Base-by-base conservation (phyloP, 768 basidiomycete genomes). In the Exsudoporus frostii region DNA sequence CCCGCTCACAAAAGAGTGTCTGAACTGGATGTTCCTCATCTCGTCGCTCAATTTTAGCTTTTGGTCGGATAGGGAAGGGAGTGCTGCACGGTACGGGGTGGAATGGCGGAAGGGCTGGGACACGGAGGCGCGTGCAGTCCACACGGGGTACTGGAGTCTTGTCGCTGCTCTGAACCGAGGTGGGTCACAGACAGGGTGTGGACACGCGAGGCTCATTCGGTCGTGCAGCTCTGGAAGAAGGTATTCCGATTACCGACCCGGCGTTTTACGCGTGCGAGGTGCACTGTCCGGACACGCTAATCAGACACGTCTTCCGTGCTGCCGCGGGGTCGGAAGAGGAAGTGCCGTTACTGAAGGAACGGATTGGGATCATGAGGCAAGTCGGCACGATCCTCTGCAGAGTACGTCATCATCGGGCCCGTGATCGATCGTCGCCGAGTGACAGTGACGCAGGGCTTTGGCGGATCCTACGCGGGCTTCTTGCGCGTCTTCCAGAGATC, bases 11-110 rank as follows among this genome's bases (percentile, higher is more conserved):
- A 79, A 74, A 64, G 70, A 74, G 38, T 80, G 78, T 43, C 73
- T 94, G 27, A 75, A 93, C 71, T 95, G 92, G 92, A 86, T 95
- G 53, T 94, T 95, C 70, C 80, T 90, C 55, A 85, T 95, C 38
- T 92, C 88, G 3, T 80, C 85, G 15, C 79, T 92, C 46, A 96
- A 92, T 69, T 96, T 91, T 69, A 89, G 81, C 62, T 96, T 91
- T 69, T 95, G 94, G 93, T 92, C 87, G 1, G 83, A 86, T 63
- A 76, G 70, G 38, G 83, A 86, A 55, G 81, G 82, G 0, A 68
- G 59, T 6, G 59, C 73, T 4, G 83, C 80, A 32, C 77, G 90
- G 25, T 96, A 84, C 64, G 90, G 87, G 20, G 84, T 95, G 3
- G 78, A 85, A 60, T 94, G 92, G 91, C 76, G 82, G 48, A 69